Evolutionary conservation across 208 protist genomes (phyloP), one percentile per base, ranked within the genome.

Genomic region (Strigomonas culicis): DNA sequence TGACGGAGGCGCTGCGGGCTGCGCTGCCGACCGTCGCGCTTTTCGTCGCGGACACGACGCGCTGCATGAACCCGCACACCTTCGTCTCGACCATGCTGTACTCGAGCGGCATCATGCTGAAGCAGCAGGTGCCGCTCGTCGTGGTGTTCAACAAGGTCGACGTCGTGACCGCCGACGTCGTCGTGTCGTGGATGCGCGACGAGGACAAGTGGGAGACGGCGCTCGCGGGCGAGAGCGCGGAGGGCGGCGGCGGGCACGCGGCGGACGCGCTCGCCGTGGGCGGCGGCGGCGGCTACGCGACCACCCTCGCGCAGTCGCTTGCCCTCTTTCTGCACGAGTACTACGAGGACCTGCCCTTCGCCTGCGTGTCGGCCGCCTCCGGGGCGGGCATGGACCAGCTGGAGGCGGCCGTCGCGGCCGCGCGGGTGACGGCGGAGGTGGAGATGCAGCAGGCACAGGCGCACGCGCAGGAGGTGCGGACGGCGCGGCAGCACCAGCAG

Each of bases 11-110:
- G 0, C 74, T 99, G n/a, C 86, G 89, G 7, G 80, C 94, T 0
- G 84, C 86, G 0, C 97, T 98, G 41, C 97, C 98, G 22, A 99
- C 98, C 1, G 77, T 97, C 4, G 65, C 99, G 3, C 49, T 99
- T 1, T 99, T 99, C 63, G 93, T 99, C 10, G 87, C 99, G 2
- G 98, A 99, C 78, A 99, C 97, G 34, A 85, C 94, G 17, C 80
- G 98, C 4, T 98, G 88, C 31, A 65, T 79, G 0, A 93, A 65
- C 59, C 98, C 98, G 10, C 86, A 92, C 34, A 99, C 98, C 7
- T 99, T 99, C 66, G 98, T 99, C 88, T 98, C 97, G 0, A 99
- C 98, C 64, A 99, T 99, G 98, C 75, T 99, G 1, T 99, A 99
- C 82, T 92, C 97, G 0, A 99, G 98, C 77, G 84, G 84, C 56